These are phyloP conservation scores for Linum trigynum DNA, from an alignment of 345 rosid genomes.

Conservation along the genomic window DNA sequence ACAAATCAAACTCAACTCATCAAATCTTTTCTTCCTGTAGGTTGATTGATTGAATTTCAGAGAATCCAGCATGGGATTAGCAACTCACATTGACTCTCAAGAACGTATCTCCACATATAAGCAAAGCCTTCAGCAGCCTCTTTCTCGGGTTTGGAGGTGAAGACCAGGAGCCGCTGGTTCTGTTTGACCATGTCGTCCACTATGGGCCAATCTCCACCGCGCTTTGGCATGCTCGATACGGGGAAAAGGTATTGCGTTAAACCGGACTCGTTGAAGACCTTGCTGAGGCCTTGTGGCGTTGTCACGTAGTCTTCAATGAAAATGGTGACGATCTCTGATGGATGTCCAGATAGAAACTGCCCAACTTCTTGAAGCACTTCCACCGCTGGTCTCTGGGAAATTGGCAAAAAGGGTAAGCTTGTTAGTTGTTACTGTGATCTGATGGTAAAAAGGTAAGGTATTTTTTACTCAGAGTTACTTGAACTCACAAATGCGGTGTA, in stretches of 20 bases:
- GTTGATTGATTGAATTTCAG: not conserved
- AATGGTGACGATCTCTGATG: constrained; percentile 79
- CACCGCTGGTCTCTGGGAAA: constrained; percentile 65
- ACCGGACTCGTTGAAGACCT: constrained; percentile 75
- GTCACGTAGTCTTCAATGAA: constrained; percentile 90
- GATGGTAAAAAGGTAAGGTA: no score
- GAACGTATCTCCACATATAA: constrained; percentile 78
- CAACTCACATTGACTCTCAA: constrained; percentile 74
- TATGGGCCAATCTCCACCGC: constrained; percentile 81
- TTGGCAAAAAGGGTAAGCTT: not conserved
- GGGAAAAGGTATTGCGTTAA: constrained; percentile 63
- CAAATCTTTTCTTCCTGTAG: not conserved
- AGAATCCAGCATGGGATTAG: not conserved
- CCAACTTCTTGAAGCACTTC: constrained; percentile 69
- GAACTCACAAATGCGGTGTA: constrained; percentile 76
- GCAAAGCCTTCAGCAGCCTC: constrained; percentile 91
- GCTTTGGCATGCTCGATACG: constrained; percentile 64
- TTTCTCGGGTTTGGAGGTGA: constrained; percentile 62
- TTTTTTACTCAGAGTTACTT: not conserved
- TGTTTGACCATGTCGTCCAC: constrained; percentile 80
- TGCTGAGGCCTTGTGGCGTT: constrained; percentile 60
- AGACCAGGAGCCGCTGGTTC: constrained; percentile 76
- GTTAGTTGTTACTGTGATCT: no score
- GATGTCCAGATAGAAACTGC: constrained; percentile 53
- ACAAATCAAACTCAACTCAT: not conserved